Evolutionary conservation across 176 grass and related monocot genomes (phyloP).

Genomic region (Phoenix dactylifera): DNA sequence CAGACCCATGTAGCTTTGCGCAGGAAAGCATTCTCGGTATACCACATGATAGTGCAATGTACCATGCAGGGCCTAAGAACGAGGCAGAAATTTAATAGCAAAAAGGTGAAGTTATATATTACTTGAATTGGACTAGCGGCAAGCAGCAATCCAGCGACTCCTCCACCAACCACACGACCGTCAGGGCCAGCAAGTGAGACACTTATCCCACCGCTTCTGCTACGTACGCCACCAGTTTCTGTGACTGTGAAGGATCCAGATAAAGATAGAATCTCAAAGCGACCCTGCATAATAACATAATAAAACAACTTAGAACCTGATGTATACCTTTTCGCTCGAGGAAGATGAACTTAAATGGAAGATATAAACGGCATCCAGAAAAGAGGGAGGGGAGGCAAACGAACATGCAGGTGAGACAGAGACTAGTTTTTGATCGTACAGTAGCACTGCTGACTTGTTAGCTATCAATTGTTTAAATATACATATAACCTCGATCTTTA

Average conservation of each 20-base stretch:
- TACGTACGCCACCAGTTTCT: conserved; percentile 41
- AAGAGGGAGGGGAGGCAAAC: background rate
- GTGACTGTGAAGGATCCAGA: conserved; percentile 77
- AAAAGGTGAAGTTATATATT: background rate
- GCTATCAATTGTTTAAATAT: too few relatives aligned
- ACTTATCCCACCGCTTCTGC: conserved; percentile 76
- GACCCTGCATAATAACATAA: conserved; percentile 35
- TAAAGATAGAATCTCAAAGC: conserved; percentile 85
- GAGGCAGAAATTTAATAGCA: too few relatives aligned
- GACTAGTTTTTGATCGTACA: too few relatives aligned
- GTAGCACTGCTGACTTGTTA: too few relatives aligned
- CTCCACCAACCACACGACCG: conserved; percentile 75
- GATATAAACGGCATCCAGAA: background rate
- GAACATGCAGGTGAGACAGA: background rate
- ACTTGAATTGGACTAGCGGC: conserved; percentile 98
- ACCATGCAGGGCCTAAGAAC: too few relatives aligned
- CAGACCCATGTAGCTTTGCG: too few relatives aligned
- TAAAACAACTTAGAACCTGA: too few relatives aligned
- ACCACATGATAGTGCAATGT: too few relatives aligned
- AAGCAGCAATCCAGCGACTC: conserved; percentile 68
- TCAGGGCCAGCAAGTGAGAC: conserved; percentile 82
- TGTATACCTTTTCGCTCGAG: too few relatives aligned
- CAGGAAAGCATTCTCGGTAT: too few relatives aligned
- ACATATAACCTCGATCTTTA: too few relatives aligned
- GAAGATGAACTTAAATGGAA: too few relatives aligned